Conservation (phyloP, 495 filamentous ascomycete species). For the Bacidia gigantensis region DNA sequence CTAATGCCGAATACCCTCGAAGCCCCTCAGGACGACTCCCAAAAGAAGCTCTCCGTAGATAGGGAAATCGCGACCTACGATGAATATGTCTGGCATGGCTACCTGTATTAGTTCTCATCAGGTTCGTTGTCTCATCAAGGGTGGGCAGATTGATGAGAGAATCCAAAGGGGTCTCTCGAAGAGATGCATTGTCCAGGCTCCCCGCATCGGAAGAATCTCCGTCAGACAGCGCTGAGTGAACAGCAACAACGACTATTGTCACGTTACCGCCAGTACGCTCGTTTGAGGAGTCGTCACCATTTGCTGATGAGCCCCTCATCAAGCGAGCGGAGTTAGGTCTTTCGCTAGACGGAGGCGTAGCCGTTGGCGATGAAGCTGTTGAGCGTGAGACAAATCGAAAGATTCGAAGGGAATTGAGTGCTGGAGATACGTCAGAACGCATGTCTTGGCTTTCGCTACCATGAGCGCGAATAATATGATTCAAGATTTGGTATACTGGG, state of each 20-base stretch:
- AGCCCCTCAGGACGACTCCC: constrained; percentile 10
- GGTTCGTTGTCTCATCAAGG: constrained; percentile 42
- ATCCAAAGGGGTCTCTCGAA: constrained; percentile 33
- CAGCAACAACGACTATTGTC: constrained; percentile 58
- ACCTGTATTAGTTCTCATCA: constrained; percentile 29
- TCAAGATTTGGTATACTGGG: constrained; percentile 42
- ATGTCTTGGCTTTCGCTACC: constrained; percentile 19
- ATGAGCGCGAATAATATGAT: constrained; percentile 33
- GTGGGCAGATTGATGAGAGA: constrained; percentile 42
- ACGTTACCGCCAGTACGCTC: constrained; percentile 44
- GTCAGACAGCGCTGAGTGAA: constrained; percentile 50
- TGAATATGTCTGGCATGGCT: constrained; percentile 26
- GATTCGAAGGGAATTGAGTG: constrained; percentile 46
- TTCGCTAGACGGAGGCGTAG: neutral
- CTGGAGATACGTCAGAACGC: constrained; percentile 26
- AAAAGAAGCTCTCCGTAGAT: constrained; percentile 37
- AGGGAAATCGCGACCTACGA: constrained; percentile 37
- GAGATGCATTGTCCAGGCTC: constrained; percentile 16
- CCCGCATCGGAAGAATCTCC: constrained; percentile 31
- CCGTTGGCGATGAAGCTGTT: neutral
- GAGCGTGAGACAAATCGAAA: constrained; percentile 37
- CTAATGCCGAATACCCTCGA: neutral
- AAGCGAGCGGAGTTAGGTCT: neutral
- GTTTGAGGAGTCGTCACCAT: constrained; percentile 26
- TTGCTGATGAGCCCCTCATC: constrained; percentile 10